Percentiles rank a stretch among this genome's conserved stretches.
Conservation (phyloP, 2,329 filamentous ascomycete species). For the Aspergillus sp. region DNA sequence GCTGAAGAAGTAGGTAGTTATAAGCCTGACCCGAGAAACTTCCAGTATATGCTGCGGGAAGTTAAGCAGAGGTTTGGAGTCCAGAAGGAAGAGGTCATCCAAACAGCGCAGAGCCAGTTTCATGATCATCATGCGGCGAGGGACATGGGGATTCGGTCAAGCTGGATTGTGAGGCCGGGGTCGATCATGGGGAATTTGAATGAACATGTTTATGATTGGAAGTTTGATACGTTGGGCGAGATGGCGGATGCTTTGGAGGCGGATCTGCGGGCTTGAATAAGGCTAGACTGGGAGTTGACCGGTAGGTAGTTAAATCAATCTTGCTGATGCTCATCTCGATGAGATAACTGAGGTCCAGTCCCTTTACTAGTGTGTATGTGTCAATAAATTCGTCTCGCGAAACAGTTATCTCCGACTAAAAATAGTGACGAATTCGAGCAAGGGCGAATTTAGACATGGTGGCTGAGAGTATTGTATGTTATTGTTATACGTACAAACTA, state of each 20-base stretch:
- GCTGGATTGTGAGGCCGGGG: slow-evolving; percentile 56
- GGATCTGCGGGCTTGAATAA: too few species aligned
- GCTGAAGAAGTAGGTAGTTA: slow-evolving; percentile 68
- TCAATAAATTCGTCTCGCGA: too few species aligned
- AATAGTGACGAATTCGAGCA: too few species aligned
- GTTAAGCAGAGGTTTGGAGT: slow-evolving; percentile 54
- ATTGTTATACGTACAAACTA: too few species aligned
- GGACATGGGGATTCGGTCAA: slow-evolving; percentile 54
- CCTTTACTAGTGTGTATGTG: too few species aligned
- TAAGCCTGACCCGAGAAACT: slow-evolving; percentile 63
- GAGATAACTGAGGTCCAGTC: too few species aligned
- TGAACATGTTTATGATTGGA: slow-evolving; percentile 48
- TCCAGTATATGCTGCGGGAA: slow-evolving; percentile 58
- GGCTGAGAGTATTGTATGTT: too few species aligned
- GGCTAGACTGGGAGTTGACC: too few species aligned
- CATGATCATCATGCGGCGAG: slow-evolving; percentile 65
- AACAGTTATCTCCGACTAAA: too few species aligned
- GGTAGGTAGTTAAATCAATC: too few species aligned
- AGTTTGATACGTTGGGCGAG: slow-evolving; percentile 55
- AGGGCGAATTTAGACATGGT: too few species aligned
- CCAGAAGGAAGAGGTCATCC: slow-evolving; percentile 54
- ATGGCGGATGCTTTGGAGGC: slow-evolving; percentile 61
- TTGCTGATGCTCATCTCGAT: too few species aligned
- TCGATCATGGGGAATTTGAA: slow-evolving; percentile 36
- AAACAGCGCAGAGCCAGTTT: slow-evolving; percentile 64